Conservation (phyloP, 2,329 filamentous ascomycete genomes). For the Dendryphion nanum region DNA sequence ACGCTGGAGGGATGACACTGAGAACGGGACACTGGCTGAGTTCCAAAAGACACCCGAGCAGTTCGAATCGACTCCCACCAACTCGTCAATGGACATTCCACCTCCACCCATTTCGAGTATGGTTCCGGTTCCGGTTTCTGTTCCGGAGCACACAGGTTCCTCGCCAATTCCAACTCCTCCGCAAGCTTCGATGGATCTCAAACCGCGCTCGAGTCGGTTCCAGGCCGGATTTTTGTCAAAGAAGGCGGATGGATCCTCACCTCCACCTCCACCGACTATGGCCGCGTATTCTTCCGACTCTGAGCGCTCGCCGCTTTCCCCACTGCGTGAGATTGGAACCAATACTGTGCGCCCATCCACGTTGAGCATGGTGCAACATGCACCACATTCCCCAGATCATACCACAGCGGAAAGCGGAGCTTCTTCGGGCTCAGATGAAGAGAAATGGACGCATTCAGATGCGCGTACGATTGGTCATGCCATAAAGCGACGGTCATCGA, state of each 20-base stretch:
- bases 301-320: conserved; percentile 42
- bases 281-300: conserved; percentile 60
- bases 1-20: conserved; percentile 88
- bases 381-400: conserved; percentile 27
- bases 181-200: conserved; percentile 59
- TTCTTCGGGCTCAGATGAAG: conserved; percentile 48
- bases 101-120: conserved; percentile 53
- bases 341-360: conserved; percentile 50
- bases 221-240: conserved; percentile 83
- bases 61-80: conserved; percentile 57
- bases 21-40: conserved; percentile 81
- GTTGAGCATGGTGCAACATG: conserved; percentile 52
- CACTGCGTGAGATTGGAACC: conserved; percentile 45
- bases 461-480: conserved; percentile 56
- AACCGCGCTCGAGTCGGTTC: conserved; percentile 68
- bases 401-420: conserved; percentile 32
- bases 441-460: conserved; percentile 51
- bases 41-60: conserved; percentile 88
- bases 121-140: conserved; percentile 28
- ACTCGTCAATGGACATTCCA: conserved; percentile 52
- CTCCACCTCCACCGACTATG: conserved; percentile 55
- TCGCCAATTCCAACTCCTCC: conserved; percentile 59
- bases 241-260: conserved; percentile 61
- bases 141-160: conserved; percentile 41
- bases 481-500: conserved; percentile 54